A percentile compares a stretch with the other conserved stretches of the same genome.
These are phyloP conservation scores for Lepidium sativum DNA, from an alignment of 345 rosid genomes.

Conservation along the genomic window DNA sequence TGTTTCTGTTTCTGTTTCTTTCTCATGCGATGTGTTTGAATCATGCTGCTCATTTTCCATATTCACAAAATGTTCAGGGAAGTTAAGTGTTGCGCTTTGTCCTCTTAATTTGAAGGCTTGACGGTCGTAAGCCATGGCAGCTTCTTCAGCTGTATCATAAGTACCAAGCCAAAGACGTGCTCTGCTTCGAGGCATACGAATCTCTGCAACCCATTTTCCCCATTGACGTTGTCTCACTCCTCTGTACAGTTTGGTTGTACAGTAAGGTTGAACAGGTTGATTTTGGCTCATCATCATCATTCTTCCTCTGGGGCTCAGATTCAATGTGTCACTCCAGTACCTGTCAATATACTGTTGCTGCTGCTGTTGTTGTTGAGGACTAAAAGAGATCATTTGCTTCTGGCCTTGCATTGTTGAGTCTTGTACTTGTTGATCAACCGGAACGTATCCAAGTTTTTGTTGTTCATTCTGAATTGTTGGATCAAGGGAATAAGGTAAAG, in stretches of 20 bases:
- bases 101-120: constrained; percentile 90
- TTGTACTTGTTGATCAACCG: background rate
- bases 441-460: constrained; percentile 19
- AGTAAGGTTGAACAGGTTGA: constrained; percentile 39
- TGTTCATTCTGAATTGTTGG: constrained; percentile 32
- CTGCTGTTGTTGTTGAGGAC: constrained; percentile 34
- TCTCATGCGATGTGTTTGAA: background rate
- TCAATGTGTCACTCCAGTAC: constrained; percentile 61
- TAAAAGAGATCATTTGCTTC: constrained; percentile 74
- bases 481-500: constrained; percentile 48
- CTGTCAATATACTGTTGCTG: constrained; percentile 59
- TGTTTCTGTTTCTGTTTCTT: constrained; percentile 7
- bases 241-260: constrained; percentile 76
- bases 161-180: constrained; percentile 95
- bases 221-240: constrained; percentile 99
- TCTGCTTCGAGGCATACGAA: constrained; percentile 88
- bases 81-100: constrained; percentile 91
- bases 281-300: constrained; percentile 71
- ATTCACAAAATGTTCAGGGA: constrained; percentile 75
- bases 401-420: constrained; percentile 2
- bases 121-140: constrained; percentile 93
- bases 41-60: constrained; percentile 30
- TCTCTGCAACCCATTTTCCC: constrained; percentile 99
- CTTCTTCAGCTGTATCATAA: constrained; percentile 91
- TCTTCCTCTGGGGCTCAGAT: constrained; percentile 71